Evolutionary conservation across 177 flowering plant species (phyloP).

Genomic region (Telopea speciosissima): DNA sequence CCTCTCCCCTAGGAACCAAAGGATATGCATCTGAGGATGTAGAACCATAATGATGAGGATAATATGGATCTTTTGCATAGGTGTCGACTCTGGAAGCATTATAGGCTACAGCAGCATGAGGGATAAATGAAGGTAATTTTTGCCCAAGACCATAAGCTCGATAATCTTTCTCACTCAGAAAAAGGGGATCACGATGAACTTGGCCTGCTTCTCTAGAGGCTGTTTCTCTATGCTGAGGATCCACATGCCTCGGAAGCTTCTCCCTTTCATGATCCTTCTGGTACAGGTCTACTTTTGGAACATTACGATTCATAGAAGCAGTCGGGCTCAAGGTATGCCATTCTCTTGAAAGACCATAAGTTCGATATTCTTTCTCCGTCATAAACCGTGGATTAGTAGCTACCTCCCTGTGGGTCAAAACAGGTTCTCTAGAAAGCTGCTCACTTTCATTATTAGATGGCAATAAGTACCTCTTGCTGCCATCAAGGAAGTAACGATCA

Average conservation of each 20-base stretch:
- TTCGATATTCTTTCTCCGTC: constrained; percentile 54
- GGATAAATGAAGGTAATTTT: constrained; percentile 8
- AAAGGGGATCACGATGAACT: constrained; percentile 26
- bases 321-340: neutral
- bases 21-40: constrained; percentile 24
- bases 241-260: constrained; percentile 8
- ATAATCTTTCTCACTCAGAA: constrained; percentile 49
- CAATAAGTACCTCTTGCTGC: constrained; percentile 14
- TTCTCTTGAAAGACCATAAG: constrained; percentile 44
- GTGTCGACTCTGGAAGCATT: constrained; percentile 8
- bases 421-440: constrained; percentile 13
- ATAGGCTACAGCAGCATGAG: neutral
- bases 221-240: constrained; percentile 16
- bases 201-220: neutral
- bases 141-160: constrained; percentile 45
- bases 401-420: constrained; percentile 10
- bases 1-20: constrained; percentile 23
- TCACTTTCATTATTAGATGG: constrained; percentile 26
- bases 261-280: constrained; percentile 25
- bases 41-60: constrained; percentile 17
- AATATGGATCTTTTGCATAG: constrained; percentile 19
- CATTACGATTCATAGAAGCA: neutral
- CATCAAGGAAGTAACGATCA: constrained; percentile 17
- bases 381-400: constrained; percentile 34
- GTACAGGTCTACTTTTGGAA: neutral